A percentile compares a stretch with the other conserved stretches of the same genome.
Conservation (phyloP, 805 yeast genomes). For the Wickerhamomyces chaumierensis region DNA sequence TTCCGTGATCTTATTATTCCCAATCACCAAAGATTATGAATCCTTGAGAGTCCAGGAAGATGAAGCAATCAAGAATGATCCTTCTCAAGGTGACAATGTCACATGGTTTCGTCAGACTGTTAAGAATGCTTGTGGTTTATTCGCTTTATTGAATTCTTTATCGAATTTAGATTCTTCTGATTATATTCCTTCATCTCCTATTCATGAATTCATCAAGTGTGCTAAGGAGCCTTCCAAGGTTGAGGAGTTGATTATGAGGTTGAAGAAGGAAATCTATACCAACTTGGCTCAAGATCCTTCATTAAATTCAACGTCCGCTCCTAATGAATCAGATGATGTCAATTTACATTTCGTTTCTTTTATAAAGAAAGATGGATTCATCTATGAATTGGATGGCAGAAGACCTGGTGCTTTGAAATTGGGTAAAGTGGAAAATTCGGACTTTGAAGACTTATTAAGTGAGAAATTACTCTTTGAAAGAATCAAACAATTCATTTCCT, state of each 20-base stretch:
- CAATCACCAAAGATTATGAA: constrained; percentile 58
- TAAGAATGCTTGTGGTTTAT: constrained; percentile 86
- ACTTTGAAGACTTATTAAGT: constrained; percentile 36
- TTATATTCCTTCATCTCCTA: constrained; percentile 7
- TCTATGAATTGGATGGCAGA: constrained; percentile 87
- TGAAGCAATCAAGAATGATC: constrained; percentile 6
- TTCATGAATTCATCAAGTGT: constrained; percentile 9
- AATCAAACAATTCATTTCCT: constrained; percentile 55
- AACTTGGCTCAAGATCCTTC: constrained; percentile 29
- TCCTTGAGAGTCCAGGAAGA: constrained; percentile 33
- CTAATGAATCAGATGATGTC: constrained; percentile 39
- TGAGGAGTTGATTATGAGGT: constrained; percentile 27
- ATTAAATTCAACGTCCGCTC: constrained; percentile 45
- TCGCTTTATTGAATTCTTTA: constrained; percentile 67
- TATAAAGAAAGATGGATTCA: constrained; percentile 41
- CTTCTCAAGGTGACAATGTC: constrained; percentile 18
- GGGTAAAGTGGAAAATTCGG: constrained; percentile 25
- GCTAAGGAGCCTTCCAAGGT: constrained; percentile 12
- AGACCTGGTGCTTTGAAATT: constrained; percentile 63
- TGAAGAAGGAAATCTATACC: constrained; percentile 26
- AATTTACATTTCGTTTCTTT: constrained; percentile 74
- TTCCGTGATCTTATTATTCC: constrained; percentile 74
- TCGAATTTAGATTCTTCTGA: constrained; percentile 26
- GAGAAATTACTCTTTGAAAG: constrained; percentile 38
- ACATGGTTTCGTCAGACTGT: constrained; percentile 83